These are phyloP conservation scores for Penicillium sp. DNA, from an alignment of 2,329 filamentous ascomycete species.

Conservation along the genomic window DNA sequence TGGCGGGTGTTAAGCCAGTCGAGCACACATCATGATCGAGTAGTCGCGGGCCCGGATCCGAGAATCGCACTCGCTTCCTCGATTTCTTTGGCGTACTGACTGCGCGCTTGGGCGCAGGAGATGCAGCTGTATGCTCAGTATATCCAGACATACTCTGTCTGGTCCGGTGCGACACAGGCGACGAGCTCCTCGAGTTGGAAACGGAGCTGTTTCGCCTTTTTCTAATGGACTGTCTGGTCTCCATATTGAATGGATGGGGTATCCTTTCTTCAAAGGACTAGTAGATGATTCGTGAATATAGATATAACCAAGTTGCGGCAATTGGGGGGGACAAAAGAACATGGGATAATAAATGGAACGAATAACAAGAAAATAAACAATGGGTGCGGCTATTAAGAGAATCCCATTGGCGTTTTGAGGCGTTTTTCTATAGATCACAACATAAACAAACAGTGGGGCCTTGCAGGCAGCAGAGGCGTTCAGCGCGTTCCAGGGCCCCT, in stretches of 20 bases:
- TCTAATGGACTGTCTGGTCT: slow-evolving; percentile 24
- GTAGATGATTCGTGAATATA: not conserved
- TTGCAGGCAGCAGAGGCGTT: slow-evolving; percentile 18
- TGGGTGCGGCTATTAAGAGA: not conserved
- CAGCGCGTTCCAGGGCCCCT: slow-evolving; percentile 14
- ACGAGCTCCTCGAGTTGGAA: slow-evolving; percentile 12
- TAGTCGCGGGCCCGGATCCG: slow-evolving; percentile 40
- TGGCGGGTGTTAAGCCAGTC: slow-evolving; percentile 48
- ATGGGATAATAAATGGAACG: not conserved
- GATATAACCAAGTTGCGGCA: not conserved
- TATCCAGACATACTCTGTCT: slow-evolving; percentile 8
- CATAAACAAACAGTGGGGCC: slow-evolving; percentile 30
- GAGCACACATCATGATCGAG: slow-evolving; percentile 24
- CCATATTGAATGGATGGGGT: slow-evolving; percentile 17
- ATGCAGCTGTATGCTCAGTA: not conserved
- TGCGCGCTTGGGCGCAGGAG: not conserved
- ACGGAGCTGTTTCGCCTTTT: slow-evolving; percentile 29
- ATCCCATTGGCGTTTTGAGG: slow-evolving; percentile 12
- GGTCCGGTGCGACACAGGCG: slow-evolving; percentile 20
- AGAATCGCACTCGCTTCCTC: slow-evolving; percentile 49
- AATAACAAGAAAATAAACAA: slow-evolving; percentile 4
- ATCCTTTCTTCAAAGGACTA: not conserved
- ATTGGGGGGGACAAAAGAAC: slow-evolving; percentile 1
- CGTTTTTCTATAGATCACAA: slow-evolving; percentile 23
- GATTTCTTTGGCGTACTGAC: slow-evolving; percentile 32